Percentiles rank a stretch among this genome's conserved stretches.
phyloP scores from a whole-genome alignment of 768 basidiomycete species.

The Trametes punicea region DNA sequence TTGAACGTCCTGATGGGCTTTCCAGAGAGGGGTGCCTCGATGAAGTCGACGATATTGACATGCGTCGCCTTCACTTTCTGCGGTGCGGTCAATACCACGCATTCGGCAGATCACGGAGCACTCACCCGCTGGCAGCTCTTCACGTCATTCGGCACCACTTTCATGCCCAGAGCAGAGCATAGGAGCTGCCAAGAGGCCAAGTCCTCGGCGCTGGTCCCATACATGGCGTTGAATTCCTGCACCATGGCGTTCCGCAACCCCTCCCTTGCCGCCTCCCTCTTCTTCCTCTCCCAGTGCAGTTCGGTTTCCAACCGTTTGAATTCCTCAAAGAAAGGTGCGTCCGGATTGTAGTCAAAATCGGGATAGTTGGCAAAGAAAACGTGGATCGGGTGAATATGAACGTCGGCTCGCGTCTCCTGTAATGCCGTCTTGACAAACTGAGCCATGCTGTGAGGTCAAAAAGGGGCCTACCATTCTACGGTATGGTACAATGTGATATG shows the following conservation, averaged over 20 bases:
- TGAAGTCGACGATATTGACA: slow-evolving; percentile 34
- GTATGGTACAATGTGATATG: too few relatives aligned
- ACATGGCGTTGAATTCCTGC: slow-evolving; percentile 21
- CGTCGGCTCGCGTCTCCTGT: background rate
- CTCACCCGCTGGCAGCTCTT: slow-evolving; percentile 11
- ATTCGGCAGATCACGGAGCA: background rate
- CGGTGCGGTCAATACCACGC: background rate
- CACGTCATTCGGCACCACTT: slow-evolving; percentile 1
- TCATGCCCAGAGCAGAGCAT: slow-evolving; percentile 1
- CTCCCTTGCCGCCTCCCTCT: background rate
- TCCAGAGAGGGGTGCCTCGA: slow-evolving; percentile 20
- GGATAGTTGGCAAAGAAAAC: slow-evolving; percentile 18
- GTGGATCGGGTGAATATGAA: slow-evolving; percentile 1
- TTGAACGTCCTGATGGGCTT: slow-evolving; percentile 23
- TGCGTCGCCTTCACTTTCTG: slow-evolving; percentile 26
- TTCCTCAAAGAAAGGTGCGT: slow-evolving; percentile 5
- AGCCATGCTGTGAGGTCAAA: background rate
- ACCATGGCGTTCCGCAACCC: slow-evolving; percentile 11
- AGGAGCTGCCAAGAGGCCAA: slow-evolving; percentile 12
- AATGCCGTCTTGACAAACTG: too few relatives aligned
- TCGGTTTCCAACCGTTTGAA: slow-evolving; percentile 8
- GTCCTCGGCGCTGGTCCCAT: slow-evolving; percentile 18
- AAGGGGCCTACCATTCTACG: background rate
- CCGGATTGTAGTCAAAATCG: slow-evolving; percentile 1
- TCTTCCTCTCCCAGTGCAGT: background rate